Evolutionary conservation across 2,329 filamentous ascomycete species (phyloP), one percentile per base, ranked within the genome.

Genomic region (Falciphora oryzae): DNA sequence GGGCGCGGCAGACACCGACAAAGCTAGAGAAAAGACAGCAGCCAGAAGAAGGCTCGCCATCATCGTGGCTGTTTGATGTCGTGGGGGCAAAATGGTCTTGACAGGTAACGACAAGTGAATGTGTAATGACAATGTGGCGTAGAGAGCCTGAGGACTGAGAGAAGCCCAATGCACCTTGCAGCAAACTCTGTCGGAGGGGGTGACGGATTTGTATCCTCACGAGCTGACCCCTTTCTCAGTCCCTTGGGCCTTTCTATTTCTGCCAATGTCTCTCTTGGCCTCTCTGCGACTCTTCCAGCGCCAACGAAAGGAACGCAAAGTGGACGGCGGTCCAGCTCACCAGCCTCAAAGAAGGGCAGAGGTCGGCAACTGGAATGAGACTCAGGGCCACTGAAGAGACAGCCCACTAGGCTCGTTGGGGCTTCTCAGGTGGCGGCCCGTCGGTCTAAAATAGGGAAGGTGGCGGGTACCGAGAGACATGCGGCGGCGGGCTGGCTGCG

Each of bases 251-350:
- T n/a, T n/a, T n/a, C 18, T 53, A 7, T 22, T 44, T 53, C 22
- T n/a, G 44, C 44, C 3, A 3, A n/a, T 53, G 18, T n/a, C 44
- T 53, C 44, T 53, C 44, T 8, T 53, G 7, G 22, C 44, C 44
- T 4, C 7, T 11, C 22, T 10, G 44, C 22, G 18, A 4, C 8
- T 22, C 7, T 25, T 31, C 58, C 35, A 57, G 53, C 57, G 57
- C 62, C 62, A 38, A 27, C 29, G 31, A 64, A 60, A 63, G 35
- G 62, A 59, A 64, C 44, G 62, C 31, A 29, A 62, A n/a, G 35
- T 35, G 32, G 18, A 53, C 32, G 56, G 32, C 57, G 62, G 25
- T 38, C 57, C 62, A 63, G 62, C 32, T 58, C 50, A 31, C 62
- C 62, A 64, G 62, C 62, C 62, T 29, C 14, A n/a, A n/a, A 53